Conservation (phyloP, 139 green algal species). For the Pseudopediastrum boryanum region DNA sequence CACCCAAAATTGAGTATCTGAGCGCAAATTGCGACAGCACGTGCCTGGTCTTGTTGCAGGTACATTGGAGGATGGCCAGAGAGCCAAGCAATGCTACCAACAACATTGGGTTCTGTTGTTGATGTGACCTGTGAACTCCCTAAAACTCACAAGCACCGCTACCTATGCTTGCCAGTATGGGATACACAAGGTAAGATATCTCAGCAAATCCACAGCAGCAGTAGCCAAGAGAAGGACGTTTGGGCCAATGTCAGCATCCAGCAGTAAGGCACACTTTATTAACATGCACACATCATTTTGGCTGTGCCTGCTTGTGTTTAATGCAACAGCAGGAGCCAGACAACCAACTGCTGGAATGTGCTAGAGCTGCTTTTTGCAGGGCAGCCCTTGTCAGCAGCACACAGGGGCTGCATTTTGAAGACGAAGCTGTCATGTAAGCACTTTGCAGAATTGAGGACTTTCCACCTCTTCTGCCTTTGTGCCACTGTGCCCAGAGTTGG, state of each 20-base stretch:
- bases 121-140: slow-evolving; percentile 79
- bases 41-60: slow-evolving; percentile 5
- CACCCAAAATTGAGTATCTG: too few species aligned
- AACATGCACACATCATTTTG: background rate
- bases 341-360: background rate
- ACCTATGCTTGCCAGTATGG: slow-evolving; percentile 62
- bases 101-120: slow-evolving; percentile 53
- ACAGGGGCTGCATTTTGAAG: too few species aligned
- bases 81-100: slow-evolving; percentile 46
- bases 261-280: background rate
- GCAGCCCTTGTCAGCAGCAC: too few species aligned
- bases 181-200: slow-evolving; percentile 60
- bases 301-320: background rate
- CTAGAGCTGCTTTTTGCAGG: background rate
- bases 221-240: background rate
- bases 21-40: background rate
- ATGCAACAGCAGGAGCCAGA: background rate
- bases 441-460: background rate
- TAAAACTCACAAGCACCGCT: slow-evolving; percentile 39
- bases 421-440: too few species aligned
- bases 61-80: slow-evolving; percentile 47
- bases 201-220: background rate
- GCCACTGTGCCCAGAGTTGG: background rate
- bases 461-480: background rate
- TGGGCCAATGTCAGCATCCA: background rate